Evolutionary conservation across 225 moss, liverwort and hornwort species (phyloP).

Genomic region (Takakia lepidozioides): DNA sequence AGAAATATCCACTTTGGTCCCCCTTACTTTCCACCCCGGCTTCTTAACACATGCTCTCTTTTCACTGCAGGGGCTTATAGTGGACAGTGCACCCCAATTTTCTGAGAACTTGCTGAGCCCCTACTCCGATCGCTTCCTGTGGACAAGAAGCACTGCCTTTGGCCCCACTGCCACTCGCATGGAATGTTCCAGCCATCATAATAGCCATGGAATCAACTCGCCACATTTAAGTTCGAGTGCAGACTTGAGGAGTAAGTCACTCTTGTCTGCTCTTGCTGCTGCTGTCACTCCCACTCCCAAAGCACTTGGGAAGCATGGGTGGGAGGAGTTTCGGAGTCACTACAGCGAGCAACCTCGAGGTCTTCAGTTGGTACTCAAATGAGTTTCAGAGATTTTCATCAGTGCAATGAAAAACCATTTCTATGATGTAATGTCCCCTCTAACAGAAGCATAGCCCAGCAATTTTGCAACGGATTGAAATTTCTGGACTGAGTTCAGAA

Average conservation of each 20-base stretch:
- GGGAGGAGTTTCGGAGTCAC: constrained; percentile 51
- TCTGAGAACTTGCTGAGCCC: constrained; percentile 74
- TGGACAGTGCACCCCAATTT: constrained; percentile 52
- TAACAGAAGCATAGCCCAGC: too few relatives aligned
- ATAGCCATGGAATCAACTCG: constrained; percentile 16
- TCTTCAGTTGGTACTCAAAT: constrained; percentile 44
- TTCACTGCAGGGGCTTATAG: constrained; percentile 64
- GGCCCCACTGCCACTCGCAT: constrained; percentile 28
- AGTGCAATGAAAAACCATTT: not conserved
- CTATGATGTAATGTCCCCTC: too few relatives aligned
- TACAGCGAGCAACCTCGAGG: constrained; percentile 50
- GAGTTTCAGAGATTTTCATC: too few relatives aligned
- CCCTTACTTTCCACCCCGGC: not conserved
- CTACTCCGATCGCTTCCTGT: constrained; percentile 77
- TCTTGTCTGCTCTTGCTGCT: not conserved
- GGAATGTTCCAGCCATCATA: constrained; percentile 18
- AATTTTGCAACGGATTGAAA: too few relatives aligned
- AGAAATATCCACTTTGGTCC: not conserved
- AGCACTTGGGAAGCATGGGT: constrained; percentile 27
- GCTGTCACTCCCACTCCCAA: constrained; percentile 8
- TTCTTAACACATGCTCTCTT: too few relatives aligned
- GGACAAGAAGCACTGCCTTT: constrained; percentile 70
- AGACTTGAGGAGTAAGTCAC: not conserved
- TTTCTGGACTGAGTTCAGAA: too few relatives aligned
- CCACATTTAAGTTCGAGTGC: constrained; percentile 1